Evolutionary conservation across 345 rosid genomes (phyloP).

Genomic region (Bruguiera parviflora): DNA sequence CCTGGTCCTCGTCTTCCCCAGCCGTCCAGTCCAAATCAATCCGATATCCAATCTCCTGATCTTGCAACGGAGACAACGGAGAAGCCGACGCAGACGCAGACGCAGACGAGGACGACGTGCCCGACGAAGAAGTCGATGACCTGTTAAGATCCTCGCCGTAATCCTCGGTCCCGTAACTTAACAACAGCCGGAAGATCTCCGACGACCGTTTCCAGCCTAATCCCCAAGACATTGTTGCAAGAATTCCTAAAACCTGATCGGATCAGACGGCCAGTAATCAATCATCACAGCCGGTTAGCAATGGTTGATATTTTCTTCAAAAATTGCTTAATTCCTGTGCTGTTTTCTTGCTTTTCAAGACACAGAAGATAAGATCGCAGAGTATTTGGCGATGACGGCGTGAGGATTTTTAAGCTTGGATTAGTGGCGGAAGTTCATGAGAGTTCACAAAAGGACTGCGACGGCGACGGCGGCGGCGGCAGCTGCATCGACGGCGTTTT

Average conservation of each 20-base stretch:
- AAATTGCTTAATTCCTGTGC: too few species aligned
- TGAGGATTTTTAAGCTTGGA: background rate
- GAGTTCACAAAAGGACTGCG: too few species aligned
- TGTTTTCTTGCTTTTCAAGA: too few species aligned
- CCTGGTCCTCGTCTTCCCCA: slow-evolving; percentile 89
- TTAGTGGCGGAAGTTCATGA: slow-evolving; percentile 9
- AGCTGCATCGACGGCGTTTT: too few species aligned
- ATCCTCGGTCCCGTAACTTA: slow-evolving; percentile 70
- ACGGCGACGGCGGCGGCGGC: too few species aligned
- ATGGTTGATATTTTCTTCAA: background rate
- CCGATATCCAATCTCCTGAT: slow-evolving; percentile 64
- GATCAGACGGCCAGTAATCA: slow-evolving; percentile 24
- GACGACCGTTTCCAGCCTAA: slow-evolving; percentile 92
- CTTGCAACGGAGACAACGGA: slow-evolving; percentile 38
- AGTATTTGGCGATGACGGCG: background rate
- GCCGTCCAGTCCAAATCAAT: slow-evolving; percentile 91
- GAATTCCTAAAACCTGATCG: slow-evolving; percentile 13
- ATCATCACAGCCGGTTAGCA: background rate
- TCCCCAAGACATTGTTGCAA: slow-evolving; percentile 85
- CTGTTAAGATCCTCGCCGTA: slow-evolving; percentile 46
- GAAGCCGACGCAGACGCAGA: slow-evolving; percentile 34
- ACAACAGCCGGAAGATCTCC: slow-evolving; percentile 71
- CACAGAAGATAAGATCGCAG: background rate
- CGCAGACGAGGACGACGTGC: slow-evolving; percentile 15
- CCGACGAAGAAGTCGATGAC: slow-evolving; percentile 37